These are phyloP conservation scores for Mortierella sp. DNA, from an alignment of 371 early-diverging fungal genomes.

Conservation along the genomic window DNA sequence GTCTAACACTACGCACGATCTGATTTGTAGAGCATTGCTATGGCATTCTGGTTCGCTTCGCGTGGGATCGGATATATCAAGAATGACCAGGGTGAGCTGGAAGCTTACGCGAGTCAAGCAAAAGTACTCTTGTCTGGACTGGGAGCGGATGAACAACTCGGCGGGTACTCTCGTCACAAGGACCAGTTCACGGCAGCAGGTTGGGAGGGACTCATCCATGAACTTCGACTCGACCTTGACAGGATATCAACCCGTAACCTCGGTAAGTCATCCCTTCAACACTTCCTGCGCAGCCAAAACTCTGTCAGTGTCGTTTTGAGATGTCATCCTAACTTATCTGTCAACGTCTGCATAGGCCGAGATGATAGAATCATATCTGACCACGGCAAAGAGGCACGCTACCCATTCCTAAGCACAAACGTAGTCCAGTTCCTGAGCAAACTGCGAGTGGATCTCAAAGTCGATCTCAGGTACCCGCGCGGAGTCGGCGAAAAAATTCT, in stretches of 20 bases:
- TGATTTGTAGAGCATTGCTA: slow-evolving; percentile 84
- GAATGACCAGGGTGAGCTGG: slow-evolving; percentile 21
- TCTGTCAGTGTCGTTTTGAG: background rate
- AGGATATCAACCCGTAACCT: slow-evolving; percentile 90
- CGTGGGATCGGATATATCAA: slow-evolving; percentile 74
- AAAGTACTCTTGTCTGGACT: slow-evolving; percentile 90
- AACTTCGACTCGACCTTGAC: slow-evolving; percentile 88
- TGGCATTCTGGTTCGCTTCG: slow-evolving; percentile 97
- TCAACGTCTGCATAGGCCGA: slow-evolving; percentile 68
- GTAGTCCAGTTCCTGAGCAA: slow-evolving; percentile 78
- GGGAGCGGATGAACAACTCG: slow-evolving; percentile 97
- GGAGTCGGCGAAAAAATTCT: slow-evolving; percentile 96
- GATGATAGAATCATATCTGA: slow-evolving; percentile 96
- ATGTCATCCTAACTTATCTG: background rate
- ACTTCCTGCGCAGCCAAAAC: background rate
- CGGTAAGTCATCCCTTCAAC: slow-evolving; percentile 51
- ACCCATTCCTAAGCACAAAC: slow-evolving; percentile 86
- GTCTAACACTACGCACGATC: background rate
- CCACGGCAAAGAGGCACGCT: slow-evolving; percentile 91
- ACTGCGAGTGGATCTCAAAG: slow-evolving; percentile 84
- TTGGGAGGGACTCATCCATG: slow-evolving; percentile 77
- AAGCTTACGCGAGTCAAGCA: slow-evolving; percentile 73
- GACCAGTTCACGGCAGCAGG: slow-evolving; percentile 76
- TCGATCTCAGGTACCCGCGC: slow-evolving; percentile 82
- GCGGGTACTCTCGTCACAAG: slow-evolving; percentile 93